A percentile compares a stretch with the other conserved stretches of the same genome.
Evolutionary conservation across 495 filamentous ascomycete species (phyloP).

Genomic region (Massariosphaeria phaeospora): DNA sequence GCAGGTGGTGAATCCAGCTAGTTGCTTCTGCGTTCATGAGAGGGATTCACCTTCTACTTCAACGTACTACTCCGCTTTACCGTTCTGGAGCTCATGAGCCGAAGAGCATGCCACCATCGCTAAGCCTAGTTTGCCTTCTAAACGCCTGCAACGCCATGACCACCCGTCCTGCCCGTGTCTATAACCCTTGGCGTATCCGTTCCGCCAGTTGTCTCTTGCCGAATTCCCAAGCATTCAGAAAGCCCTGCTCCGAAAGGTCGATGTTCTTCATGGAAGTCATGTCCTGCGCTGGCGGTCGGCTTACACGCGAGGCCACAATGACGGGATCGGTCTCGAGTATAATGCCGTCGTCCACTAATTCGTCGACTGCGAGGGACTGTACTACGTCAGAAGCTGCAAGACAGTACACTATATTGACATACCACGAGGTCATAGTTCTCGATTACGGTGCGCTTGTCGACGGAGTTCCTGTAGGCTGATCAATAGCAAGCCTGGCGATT

Average conservation of each 20-base stretch:
- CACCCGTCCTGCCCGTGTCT: not conserved
- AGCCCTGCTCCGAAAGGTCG: constrained; percentile 91
- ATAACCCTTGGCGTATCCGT: constrained; percentile 66
- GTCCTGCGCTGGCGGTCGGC: constrained; percentile 86
- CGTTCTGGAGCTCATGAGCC: too few species aligned
- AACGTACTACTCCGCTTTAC: too few species aligned
- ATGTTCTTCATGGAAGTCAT: constrained; percentile 82
- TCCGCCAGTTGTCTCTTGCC: constrained; percentile 89
- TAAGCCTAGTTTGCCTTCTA: too few species aligned
- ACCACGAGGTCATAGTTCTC: constrained; percentile 82
- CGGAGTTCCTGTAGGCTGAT: constrained; percentile 63
- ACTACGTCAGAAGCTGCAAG: constrained; percentile 29
- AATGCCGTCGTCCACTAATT: constrained; percentile 94
- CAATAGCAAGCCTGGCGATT: not conserved
- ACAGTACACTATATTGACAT: constrained; percentile 35
- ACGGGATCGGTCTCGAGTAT: constrained; percentile 95
- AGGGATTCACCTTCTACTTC: too few species aligned
- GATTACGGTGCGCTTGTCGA: constrained; percentile 94
- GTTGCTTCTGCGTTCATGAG: too few species aligned
- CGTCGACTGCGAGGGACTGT: constrained; percentile 86
- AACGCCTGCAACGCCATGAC: constrained; percentile 12
- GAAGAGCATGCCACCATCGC: too few species aligned
- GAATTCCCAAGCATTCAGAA: constrained; percentile 92
- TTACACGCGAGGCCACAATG: constrained; percentile 83
- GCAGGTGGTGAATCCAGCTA: not conserved